phyloP scores from a whole-genome alignment of 768 basidiomycete genomes.

The Pulveroboletus frians region DNA sequence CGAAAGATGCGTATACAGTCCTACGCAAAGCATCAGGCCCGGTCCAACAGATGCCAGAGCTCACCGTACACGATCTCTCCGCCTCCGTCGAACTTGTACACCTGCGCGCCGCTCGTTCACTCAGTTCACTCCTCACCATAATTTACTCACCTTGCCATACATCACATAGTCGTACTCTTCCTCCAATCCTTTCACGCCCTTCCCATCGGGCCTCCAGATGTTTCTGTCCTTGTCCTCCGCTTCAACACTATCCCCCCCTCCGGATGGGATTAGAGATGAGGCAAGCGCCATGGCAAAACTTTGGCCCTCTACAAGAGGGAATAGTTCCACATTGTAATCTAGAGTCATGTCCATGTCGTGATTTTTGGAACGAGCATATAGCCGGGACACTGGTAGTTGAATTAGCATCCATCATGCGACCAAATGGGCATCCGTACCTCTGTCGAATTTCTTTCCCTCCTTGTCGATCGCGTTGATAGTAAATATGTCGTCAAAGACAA shows the following conservation, averaged over 20 bases:
- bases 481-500: conserved; percentile 94
- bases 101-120: conserved; percentile 41
- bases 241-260: conserved; percentile 50
- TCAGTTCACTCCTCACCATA: background rate
- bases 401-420: conserved; percentile 2
- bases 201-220: conserved; percentile 83
- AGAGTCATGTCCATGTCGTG: conserved; percentile 89
- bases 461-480: conserved; percentile 77
- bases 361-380: conserved; percentile 86
- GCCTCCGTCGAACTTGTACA: conserved; percentile 94
- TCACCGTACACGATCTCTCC: conserved; percentile 70
- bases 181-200: conserved; percentile 75
- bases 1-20: conserved; percentile 94
- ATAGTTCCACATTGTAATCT: conserved; percentile 92
- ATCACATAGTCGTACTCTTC: conserved; percentile 99
- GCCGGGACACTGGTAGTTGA: conserved; percentile 68
- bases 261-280: conserved; percentile 60
- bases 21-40: conserved; percentile 36
- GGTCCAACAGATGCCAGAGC: background rate
- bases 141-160: conserved; percentile 80
- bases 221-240: conserved; percentile 68
- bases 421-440: conserved; percentile 52
- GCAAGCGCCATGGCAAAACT: conserved; percentile 84
- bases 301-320: conserved; percentile 63
- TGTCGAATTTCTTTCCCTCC: conserved; percentile 96